Conservation (phyloP, 768 basidiomycete genomes). For the Daedaleopsis sinensis region DNA sequence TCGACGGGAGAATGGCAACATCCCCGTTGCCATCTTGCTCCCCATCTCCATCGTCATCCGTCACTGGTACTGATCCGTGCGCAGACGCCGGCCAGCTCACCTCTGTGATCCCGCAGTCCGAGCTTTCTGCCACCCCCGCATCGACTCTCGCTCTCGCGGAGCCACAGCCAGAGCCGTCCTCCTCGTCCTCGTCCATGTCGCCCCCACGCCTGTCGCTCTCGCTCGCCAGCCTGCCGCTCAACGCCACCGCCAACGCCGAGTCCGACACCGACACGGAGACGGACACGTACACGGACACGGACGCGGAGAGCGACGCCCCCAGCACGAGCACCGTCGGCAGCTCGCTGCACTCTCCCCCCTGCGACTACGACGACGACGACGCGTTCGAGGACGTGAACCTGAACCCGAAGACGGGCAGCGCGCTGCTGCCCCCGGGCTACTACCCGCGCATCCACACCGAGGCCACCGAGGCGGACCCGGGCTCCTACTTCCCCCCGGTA, state of each 20-base stretch:
- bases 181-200: constrained; percentile 5
- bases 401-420: constrained; percentile 8
- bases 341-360: constrained; percentile 20
- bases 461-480: constrained; percentile 1
- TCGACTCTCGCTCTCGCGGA: constrained; percentile 3
- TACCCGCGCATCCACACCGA: neutral
- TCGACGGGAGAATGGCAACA: neutral
- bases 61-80: constrained; percentile 8
- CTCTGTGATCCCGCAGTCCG: neutral
- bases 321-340: constrained; percentile 25
- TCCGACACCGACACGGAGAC: constrained; percentile 24
- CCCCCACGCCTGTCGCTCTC: constrained; percentile 21
- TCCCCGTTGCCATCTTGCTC: constrained; percentile 9
- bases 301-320: constrained; percentile 29
- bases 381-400: constrained; percentile 10
- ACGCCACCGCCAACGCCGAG: neutral
- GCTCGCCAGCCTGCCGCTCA: constrained; percentile 3
- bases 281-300: constrained; percentile 26
- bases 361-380: constrained; percentile 7
- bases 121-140: neutral
- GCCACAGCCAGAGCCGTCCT: neutral
- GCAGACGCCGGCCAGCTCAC: constrained; percentile 8
- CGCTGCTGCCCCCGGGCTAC: neutral
- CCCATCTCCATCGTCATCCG: constrained; percentile 11
- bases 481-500: constrained; percentile 16